These are phyloP conservation scores for Globisporangium recalcitrans DNA, from an alignment of 352 stramenopile species.

Conservation along the genomic window DNA sequence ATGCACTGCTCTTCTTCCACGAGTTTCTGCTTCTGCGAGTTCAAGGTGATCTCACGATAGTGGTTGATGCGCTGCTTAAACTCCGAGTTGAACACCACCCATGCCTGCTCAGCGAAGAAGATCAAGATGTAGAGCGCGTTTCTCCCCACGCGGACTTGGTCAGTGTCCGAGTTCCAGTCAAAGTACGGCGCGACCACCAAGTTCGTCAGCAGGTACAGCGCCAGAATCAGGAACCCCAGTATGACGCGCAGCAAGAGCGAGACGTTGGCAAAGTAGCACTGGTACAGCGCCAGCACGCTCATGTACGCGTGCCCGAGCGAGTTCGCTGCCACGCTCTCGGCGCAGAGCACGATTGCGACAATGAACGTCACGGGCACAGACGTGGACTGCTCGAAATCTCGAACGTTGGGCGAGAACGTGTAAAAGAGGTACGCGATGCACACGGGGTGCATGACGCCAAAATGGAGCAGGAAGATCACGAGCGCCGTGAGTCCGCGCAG, in stretches of 20 bases:
- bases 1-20: slow-evolving; percentile 75
- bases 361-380: slow-evolving; percentile 50
- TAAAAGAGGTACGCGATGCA: slow-evolving; percentile 53
- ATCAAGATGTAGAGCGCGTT: slow-evolving; percentile 83
- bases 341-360: slow-evolving; percentile 53
- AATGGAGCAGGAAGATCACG: slow-evolving; percentile 69
- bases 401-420: slow-evolving; percentile 61
- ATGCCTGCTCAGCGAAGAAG: slow-evolving; percentile 70
- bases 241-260: slow-evolving; percentile 64
- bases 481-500: slow-evolving; percentile 49
- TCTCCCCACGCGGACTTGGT: slow-evolving; percentile 44
- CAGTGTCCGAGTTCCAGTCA: slow-evolving; percentile 30
- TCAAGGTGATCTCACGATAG: slow-evolving; percentile 75
- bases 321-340: slow-evolving; percentile 60
- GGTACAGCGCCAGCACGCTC: slow-evolving; percentile 71
- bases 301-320: slow-evolving; percentile 74
- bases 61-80: slow-evolving; percentile 88
- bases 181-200: slow-evolving; percentile 49
- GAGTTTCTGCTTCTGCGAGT: slow-evolving; percentile 82
- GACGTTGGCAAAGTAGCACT: slow-evolving; percentile 82
- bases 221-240: slow-evolving; percentile 54
- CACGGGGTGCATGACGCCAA: slow-evolving; percentile 72
- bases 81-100: slow-evolving; percentile 84
- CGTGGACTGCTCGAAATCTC: slow-evolving; percentile 52
- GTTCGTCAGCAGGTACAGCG: slow-evolving; percentile 59